These are phyloP conservation scores for Gaeumannomyces tritici DNA, from an alignment of 2,329 filamentous ascomycete species.

Conservation along the genomic window DNA sequence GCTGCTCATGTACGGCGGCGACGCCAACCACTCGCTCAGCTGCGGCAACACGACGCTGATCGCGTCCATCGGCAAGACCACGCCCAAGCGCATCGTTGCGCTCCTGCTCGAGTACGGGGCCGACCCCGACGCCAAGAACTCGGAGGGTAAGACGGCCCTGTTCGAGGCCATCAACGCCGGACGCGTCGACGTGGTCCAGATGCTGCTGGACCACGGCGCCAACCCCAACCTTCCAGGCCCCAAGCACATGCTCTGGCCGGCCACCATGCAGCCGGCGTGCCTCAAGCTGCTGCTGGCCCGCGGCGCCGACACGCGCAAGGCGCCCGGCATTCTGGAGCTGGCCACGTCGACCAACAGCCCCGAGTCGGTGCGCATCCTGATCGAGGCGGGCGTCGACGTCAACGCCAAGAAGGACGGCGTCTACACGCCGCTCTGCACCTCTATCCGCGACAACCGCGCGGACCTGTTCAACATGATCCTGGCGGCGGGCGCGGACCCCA, in stretches of 20 bases:
- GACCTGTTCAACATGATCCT: conserved; percentile 21
- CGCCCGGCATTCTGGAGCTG: conserved; percentile 54
- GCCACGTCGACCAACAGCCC: conserved; percentile 54
- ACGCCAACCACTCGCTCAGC: conserved; percentile 41
- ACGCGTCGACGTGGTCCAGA: conserved; percentile 45
- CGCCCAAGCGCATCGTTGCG: conserved; percentile 43
- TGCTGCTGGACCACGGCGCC: conserved; percentile 44
- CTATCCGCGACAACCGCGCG: conserved; percentile 13
- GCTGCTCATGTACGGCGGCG: conserved; percentile 51
- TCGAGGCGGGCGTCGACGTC: conserved; percentile 15
- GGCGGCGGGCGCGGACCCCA: conserved; percentile 25
- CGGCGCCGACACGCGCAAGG: conserved; percentile 50
- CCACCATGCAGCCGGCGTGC: conserved; percentile 47
- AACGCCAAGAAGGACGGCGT: conserved; percentile 17
- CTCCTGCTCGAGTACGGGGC: conserved; percentile 51
- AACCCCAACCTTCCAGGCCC: conserved; percentile 60
- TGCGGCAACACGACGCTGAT: conserved; percentile 54
- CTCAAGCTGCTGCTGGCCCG: conserved; percentile 47
- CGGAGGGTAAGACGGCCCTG: conserved; percentile 52
- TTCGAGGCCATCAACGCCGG: conserved; percentile 48
- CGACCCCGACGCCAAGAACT: conserved; percentile 48
- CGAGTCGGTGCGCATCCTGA: conserved; percentile 42
- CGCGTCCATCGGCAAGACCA: conserved; percentile 48
- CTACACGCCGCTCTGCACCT: conserved; percentile 16
- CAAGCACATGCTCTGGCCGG: conserved; percentile 60